A percentile compares a stretch with the other conserved stretches of the same genome.
Conservation (phyloP, 805 yeast species). For the Ogataea minuta region DNA sequence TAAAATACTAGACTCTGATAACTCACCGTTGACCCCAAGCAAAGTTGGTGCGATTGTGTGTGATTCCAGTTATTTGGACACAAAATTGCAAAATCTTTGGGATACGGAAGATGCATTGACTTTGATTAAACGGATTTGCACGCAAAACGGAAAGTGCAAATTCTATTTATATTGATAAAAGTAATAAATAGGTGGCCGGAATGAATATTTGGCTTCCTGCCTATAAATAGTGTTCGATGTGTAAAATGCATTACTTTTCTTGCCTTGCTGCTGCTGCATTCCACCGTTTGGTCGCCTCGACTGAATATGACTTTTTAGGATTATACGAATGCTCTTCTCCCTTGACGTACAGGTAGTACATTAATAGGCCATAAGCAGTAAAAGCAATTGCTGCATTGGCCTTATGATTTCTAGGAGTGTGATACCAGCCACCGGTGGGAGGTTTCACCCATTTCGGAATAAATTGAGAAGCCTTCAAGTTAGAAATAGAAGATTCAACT, state of each 20-base stretch:
- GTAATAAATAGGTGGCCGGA: conserved; percentile 6
- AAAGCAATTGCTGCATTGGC: conserved; percentile 42
- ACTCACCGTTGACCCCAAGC: conserved; percentile 37
- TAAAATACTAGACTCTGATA: conserved; percentile 46
- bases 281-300: conserved; percentile 44
- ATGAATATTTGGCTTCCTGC: neutral
- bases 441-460: conserved; percentile 37
- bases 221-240: conserved; percentile 7
- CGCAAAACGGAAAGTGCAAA: conserved; percentile 40
- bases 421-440: conserved; percentile 58
- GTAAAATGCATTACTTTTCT: neutral
- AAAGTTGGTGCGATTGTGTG: conserved; percentile 55
- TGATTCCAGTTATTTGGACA: conserved; percentile 61
- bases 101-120: conserved; percentile 49
- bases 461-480: conserved; percentile 12
- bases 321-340: conserved; percentile 39
- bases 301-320: conserved; percentile 36
- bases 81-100: conserved; percentile 59
- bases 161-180: conserved; percentile 44
- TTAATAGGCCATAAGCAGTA: conserved; percentile 37
- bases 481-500: neutral
- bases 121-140: conserved; percentile 39
- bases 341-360: conserved; percentile 34
- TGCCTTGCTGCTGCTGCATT: conserved; percentile 37
- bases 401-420: conserved; percentile 50